These are phyloP conservation scores for Pseudonectria foliicola DNA, from an alignment of 2,329 filamentous ascomycete genomes.

Conservation along the genomic window DNA sequence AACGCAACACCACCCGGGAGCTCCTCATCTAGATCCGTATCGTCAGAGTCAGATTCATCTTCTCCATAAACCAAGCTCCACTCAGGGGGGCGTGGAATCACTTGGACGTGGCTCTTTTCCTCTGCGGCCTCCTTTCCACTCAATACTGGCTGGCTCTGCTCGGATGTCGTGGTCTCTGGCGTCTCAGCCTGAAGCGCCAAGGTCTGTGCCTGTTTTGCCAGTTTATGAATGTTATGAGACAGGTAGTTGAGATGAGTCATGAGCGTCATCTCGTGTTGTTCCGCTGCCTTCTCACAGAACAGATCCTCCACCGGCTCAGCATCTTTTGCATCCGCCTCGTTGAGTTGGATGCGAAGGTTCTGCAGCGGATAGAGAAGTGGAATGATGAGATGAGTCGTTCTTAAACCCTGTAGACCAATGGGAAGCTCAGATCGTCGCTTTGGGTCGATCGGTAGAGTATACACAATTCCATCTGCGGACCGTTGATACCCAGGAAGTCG, in stretches of 20 bases:
- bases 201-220: constrained; percentile 47
- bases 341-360: constrained; percentile 56
- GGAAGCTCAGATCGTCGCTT: constrained; percentile 55
- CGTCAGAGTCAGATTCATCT: constrained; percentile 43
- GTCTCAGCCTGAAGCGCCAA: constrained; percentile 11
- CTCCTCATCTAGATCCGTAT: constrained; percentile 36
- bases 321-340: constrained; percentile 52
- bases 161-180: constrained; percentile 8
- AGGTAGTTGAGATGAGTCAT: constrained; percentile 72
- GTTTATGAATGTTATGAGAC: constrained; percentile 59
- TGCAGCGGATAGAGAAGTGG: constrained; percentile 67
- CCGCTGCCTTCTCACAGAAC: constrained; percentile 52
- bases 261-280: constrained; percentile 54
- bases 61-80: constrained; percentile 49
- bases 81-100: constrained; percentile 71
- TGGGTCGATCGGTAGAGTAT: constrained; percentile 63
- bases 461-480: constrained; percentile 61
- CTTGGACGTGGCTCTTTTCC: constrained; percentile 58
- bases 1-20: constrained; percentile 35
- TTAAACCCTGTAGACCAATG: constrained; percentile 50
- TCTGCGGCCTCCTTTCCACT: constrained; percentile 22
- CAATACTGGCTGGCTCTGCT: constrained; percentile 6
- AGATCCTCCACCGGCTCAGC: constrained; percentile 57
- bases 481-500: constrained; percentile 60
- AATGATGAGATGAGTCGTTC: constrained; percentile 60